A percentile compares a stretch with the other conserved stretches of the same genome.
Conservation (phyloP, 257 asterid genomes). For the Solanum paucissectum region DNA sequence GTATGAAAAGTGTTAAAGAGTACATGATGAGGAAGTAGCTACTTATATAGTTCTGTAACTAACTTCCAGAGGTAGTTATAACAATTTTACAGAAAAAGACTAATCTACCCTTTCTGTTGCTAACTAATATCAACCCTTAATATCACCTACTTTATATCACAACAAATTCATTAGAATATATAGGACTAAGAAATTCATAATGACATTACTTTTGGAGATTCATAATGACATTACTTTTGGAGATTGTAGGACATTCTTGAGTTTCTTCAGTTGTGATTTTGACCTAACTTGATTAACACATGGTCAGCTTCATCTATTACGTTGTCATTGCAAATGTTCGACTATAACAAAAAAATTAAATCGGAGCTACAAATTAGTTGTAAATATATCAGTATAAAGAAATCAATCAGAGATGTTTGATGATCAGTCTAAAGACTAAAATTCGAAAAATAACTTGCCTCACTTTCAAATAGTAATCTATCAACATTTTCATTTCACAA, state of each 20-base stretch:
- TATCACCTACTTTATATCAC: too few species aligned
- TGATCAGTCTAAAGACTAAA: not conserved
- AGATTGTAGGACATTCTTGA: not conserved
- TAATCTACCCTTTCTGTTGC: too few species aligned
- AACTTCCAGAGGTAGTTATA: too few species aligned
- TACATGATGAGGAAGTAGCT: too few species aligned
- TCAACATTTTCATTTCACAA: not conserved
- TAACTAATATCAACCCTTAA: too few species aligned
- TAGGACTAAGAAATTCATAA: not conserved
- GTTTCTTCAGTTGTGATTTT: not conserved
- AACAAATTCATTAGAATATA: not conserved
- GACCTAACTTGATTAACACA: not conserved
- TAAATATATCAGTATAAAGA: not conserved
- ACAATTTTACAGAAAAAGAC: too few species aligned
- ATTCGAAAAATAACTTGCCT: not conserved
- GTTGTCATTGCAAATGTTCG: not conserved
- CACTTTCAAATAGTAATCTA: not conserved
- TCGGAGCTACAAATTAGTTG: not conserved
- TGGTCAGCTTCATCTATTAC: not conserved
- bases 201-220: too few species aligned
- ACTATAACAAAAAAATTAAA: too few species aligned
- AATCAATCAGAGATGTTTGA: not conserved
- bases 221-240: too few species aligned
- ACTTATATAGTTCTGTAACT: too few species aligned
- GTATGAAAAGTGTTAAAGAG: too few species aligned